A percentile compares a stretch with the other conserved stretches of the same genome.
Evolutionary conservation across 164 flowering plant species (phyloP).

Genomic region (Berberis vulgaris): DNA sequence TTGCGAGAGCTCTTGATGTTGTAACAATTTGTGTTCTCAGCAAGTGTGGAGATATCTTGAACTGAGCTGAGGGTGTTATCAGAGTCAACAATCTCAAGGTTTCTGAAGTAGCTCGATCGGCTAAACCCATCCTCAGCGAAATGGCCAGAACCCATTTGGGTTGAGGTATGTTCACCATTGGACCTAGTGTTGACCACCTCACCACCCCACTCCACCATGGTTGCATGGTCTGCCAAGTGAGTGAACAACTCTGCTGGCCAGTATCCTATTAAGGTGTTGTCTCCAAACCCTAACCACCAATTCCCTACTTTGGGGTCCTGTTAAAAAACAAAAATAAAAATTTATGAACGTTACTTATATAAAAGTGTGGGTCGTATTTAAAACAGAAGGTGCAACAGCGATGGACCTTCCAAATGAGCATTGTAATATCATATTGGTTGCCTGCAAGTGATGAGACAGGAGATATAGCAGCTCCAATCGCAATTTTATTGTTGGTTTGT

Average conservation of each 20-base stretch:
- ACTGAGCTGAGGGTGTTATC: conserved; percentile 78
- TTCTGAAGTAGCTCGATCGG: conserved; percentile 78
- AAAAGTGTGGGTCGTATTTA: too few relatives aligned
- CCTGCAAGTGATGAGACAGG: conserved; percentile 67
- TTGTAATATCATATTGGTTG: conserved; percentile 85
- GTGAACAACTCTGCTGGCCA: conserved; percentile 78
- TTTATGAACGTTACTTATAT: too few relatives aligned
- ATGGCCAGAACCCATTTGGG: conserved; percentile 78
- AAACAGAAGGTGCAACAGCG: not conserved
- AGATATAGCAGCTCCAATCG: conserved; percentile 96
- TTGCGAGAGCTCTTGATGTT: conserved; percentile 63
- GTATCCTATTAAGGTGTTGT: conserved; percentile 55
- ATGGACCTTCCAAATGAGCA: conserved; percentile 86
- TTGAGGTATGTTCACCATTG: conserved; percentile 53
- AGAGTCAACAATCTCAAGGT: conserved; percentile 76
- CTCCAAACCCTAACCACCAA: conserved; percentile 77
- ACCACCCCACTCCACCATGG: conserved; percentile 86
- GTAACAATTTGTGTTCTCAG: conserved; percentile 90
- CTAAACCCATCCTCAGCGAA: conserved; percentile 79
- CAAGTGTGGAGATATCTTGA: conserved; percentile 48
- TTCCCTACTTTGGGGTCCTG: conserved; percentile 74
- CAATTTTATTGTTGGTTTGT: conserved; percentile 72
- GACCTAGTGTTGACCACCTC: conserved; percentile 61
- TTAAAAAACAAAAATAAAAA: not conserved
- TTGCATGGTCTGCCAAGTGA: conserved; percentile 57